Percentiles rank a stretch among this genome's conserved stretches.
Evolutionary conservation across 2,329 filamentous ascomycete species (phyloP).

Genomic region (Sclerotinia subarctica): DNA sequence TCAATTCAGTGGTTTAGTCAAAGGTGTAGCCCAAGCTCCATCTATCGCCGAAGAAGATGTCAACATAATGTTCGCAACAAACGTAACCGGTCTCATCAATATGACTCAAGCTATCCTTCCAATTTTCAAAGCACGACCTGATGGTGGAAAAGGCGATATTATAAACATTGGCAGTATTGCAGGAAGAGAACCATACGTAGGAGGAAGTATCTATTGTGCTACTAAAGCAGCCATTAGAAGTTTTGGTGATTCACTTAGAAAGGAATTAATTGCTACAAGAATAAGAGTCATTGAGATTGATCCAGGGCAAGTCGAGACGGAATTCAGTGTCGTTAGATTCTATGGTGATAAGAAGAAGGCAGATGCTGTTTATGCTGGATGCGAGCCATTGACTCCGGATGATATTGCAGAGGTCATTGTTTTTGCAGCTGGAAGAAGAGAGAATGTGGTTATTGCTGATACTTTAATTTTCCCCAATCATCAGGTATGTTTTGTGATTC

Average conservation of each 20-base stretch:
- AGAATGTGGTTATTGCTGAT: conserved; percentile 90
- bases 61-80: conserved; percentile 83
- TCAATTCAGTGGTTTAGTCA: conserved; percentile 70
- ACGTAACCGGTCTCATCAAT: conserved; percentile 91
- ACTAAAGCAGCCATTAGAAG: conserved; percentile 84
- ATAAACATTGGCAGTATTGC: conserved; percentile 94
- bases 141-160: conserved; percentile 83
- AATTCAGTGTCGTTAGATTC: conserved; percentile 87
- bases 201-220: conserved; percentile 88
- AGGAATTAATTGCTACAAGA: conserved; percentile 75
- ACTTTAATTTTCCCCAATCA: conserved; percentile 84
- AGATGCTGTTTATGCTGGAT: conserved; percentile 80
- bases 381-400: conserved; percentile 80
- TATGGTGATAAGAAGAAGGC: conserved; percentile 86
- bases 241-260: conserved; percentile 79
- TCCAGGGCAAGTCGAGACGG: conserved; percentile 89
- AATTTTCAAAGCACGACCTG: conserved; percentile 66
- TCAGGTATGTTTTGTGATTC: conserved; percentile 57
- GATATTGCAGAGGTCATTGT: conserved; percentile 91
- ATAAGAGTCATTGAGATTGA: conserved; percentile 86
- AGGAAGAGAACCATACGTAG: conserved; percentile 80
- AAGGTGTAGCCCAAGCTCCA: conserved; percentile 80
- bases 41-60: conserved; percentile 81
- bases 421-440: conserved; percentile 75
- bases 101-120: conserved; percentile 91